Conservation (phyloP, 2,329 filamentous ascomycete genomes). For the Trichoderma atrobrunneum region DNA sequence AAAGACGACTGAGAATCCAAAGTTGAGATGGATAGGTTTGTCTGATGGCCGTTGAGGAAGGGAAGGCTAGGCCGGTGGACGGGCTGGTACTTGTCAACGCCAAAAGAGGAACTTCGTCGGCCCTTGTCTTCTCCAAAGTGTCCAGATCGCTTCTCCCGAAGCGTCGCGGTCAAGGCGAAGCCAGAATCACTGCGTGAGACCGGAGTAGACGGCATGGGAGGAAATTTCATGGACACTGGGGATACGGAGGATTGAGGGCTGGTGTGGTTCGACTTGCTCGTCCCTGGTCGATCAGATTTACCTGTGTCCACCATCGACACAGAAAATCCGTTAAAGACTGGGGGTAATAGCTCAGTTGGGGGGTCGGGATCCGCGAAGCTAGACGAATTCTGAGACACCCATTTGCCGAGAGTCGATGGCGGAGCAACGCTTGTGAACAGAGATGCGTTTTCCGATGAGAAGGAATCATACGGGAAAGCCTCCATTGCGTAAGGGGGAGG, state of each 20-base stretch:
- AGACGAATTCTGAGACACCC: conserved; percentile 84
- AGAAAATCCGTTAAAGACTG: conserved; percentile 89
- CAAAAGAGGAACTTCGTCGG: conserved; percentile 92
- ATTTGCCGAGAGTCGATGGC: conserved; percentile 74
- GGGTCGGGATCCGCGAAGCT: conserved; percentile 72
- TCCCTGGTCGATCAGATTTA: conserved; percentile 73
- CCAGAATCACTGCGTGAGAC: conserved; percentile 90
- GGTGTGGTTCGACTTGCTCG: conserved; percentile 62
- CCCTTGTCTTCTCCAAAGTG: conserved; percentile 78
- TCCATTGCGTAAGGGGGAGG: conserved; percentile 92
- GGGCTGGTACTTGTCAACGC: conserved; percentile 65
- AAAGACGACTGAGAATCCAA: conserved; percentile 69
- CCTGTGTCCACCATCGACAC: conserved; percentile 67
- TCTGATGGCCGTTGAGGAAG: conserved; percentile 64
- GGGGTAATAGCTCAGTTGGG: conserved; percentile 50
- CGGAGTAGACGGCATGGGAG: conserved; percentile 70
- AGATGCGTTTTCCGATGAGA: conserved; percentile 79
- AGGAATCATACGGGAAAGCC: conserved; percentile 85
- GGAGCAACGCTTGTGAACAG: conserved; percentile 72
- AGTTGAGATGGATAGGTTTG: conserved; percentile 58
- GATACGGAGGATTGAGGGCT: conserved; percentile 67
- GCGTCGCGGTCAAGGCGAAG: conserved; percentile 77
- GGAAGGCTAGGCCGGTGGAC: conserved; percentile 69
- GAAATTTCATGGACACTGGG: conserved; percentile 75
- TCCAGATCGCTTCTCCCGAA: conserved; percentile 91